phyloP scores from a whole-genome alignment of 139 green algal genomes.

The Picochlorum sp. region DNA sequence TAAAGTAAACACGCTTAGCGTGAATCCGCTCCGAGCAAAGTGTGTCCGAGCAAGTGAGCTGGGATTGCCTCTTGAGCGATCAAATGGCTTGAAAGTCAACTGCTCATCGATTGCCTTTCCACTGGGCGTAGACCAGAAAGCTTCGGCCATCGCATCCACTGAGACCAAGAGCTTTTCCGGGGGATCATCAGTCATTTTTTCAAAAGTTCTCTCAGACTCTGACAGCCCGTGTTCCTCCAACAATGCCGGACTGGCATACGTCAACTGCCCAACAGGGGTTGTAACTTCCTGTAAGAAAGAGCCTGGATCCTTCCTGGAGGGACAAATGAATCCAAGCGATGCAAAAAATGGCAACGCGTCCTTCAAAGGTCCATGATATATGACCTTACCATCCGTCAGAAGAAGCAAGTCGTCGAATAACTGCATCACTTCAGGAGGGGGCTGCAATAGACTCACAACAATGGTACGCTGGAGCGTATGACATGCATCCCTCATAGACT shows the following conservation, averaged over 20 bases:
- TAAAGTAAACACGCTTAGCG: neutral
- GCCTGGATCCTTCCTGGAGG: conserved; percentile 52
- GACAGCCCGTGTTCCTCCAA: conserved; percentile 2
- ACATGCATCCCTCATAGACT: conserved; percentile 20
- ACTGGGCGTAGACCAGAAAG: conserved; percentile 11
- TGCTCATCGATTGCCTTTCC: neutral
- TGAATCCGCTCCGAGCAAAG: neutral
- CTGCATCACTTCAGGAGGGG: conserved; percentile 51
- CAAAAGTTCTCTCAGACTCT: neutral
- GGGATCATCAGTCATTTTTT: conserved; percentile 1
- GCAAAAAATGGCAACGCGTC: conserved; percentile 48
- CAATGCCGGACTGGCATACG: conserved; percentile 13
- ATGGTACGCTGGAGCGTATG: conserved; percentile 33
- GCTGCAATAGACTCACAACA: conserved; percentile 73
- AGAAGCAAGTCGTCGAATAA: conserved; percentile 67
- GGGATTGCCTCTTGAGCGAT: neutral
- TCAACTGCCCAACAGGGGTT: conserved; percentile 15
- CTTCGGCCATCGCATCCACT: conserved; percentile 9
- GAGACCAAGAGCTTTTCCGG: conserved; percentile 10
- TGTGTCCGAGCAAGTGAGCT: neutral
- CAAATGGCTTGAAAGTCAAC: neutral
- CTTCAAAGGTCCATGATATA: conserved; percentile 55
- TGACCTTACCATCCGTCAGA: conserved; percentile 39
- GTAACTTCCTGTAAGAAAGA: conserved; percentile 58
- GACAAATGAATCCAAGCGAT: conserved; percentile 51